Base-by-base conservation (phyloP, 495 filamentous ascomycete species). In the Chaetomium tenue region DNA sequence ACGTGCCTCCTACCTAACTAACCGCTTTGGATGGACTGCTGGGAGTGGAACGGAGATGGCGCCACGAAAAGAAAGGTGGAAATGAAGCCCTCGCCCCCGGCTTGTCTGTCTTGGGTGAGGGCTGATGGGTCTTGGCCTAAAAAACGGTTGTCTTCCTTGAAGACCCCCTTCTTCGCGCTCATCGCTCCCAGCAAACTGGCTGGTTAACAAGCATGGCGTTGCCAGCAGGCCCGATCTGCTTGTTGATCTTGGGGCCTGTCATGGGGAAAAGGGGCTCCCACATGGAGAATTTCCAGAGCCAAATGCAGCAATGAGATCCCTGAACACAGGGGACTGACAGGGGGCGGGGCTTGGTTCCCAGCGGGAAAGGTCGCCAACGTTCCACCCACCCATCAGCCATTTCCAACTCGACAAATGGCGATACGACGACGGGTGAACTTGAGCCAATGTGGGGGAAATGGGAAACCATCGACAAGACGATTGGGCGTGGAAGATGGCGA, bases 1-100 rank as follows among this genome's bases (percentile, higher is more conserved):
- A 5, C 2, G 65, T 39, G 39, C 63, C 9, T 37, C 33, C 33
- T n/a, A n/a, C n/a, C n/a, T n/a, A n/a, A n/a, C n/a, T 61, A 68
- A 42, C 66, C 51, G 58, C 40, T 68, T 68, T 57, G 50, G 61
- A 64, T 25, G 58, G 22, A 44, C 64, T 66, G 60, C 33, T 51
- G 54, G 48, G 39, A 23, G 60, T 46, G 26, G 44, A 26, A 56
- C 28, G 13, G 23, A 20, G 40, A 63, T 39, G 47, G 61, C 65
- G 61, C 61, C 65, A 61, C 61, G 46, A 23, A 26, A 23, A 54
- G 47, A 23, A 15, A 39, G 51, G 48, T 50, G 56, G 61, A 64
- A 63, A 64, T 64, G 62, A 57, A 44, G 48, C 50, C 30, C 13
- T n/a, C 25, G 37, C 33, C 37, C n/a, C 37, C n/a, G 40, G 44